Base-by-base conservation (phyloP, 441 rosid genomes). In the Flueggea neowawraea region DNA sequence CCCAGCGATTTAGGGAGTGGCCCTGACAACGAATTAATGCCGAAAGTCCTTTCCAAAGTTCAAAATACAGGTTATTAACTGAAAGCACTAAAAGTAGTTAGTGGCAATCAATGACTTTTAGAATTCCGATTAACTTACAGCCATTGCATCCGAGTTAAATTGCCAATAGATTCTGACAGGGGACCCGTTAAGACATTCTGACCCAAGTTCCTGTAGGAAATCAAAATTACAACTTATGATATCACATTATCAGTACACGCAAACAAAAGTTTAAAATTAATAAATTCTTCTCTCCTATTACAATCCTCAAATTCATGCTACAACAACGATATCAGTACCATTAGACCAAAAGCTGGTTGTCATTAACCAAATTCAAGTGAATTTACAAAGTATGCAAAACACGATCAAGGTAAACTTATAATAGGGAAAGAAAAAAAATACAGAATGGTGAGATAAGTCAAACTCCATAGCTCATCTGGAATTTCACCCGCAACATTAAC, bases 1-100 rank as follows among this genome's bases (percentile, higher is more conserved):
- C 83, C 85, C 11, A 85, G 70, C 69, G 79, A 89, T 50, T 55
- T 69, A 7, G 97, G 97, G 48, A 84, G 67, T 67, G 72, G 71
- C 14, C 89, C 87, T 6, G 88, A 80, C 44, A 80, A 59, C 10
- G 78, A 72, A 73, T 82, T 80, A 16, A 63, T 56, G 50, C 69
- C 80, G 54, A 82, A 0, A 47, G 4, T 44, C 79, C 87, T 84
- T 55, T 31, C 36, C 13, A 47, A 48, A 33, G 57, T 32, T 36
- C 41, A 36, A 3, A 36, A 36, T 36, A 36, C 6, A 36, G 41
- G 41, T 36, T 36, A 36, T 36, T 0, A 8, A 36, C 1, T 36
- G 6, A 5, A 5, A 36, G 9, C 41, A 36, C 41, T 36, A 36
- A 36, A 5, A 36, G 9, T 8, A 36, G 9, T 36, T 36, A 36